Base-by-base conservation (phyloP, 306 rosid genomes). In the Trifolium repens region DNA sequence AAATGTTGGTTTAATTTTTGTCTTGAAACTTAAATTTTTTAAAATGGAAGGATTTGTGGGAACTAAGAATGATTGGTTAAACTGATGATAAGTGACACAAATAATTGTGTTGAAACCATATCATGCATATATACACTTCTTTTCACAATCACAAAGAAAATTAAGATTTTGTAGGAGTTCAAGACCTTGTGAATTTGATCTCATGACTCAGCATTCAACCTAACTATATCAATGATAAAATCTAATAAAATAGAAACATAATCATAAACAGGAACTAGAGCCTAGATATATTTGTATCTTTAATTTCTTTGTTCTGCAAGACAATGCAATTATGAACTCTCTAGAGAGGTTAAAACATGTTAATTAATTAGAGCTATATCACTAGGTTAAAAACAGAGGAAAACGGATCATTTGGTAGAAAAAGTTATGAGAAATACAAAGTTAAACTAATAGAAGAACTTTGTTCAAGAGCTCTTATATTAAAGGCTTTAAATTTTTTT, bases 191-290 rank as follows among this genome's bases (percentile, higher is more conserved):
- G 60, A 80, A 49, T 17, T 43, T 58, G 69, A 53, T 79, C 68
- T 69, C 55, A 39, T 47, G 84, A 77, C 80, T 83, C 87, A 84
- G 80, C 83, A 78, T 74, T 80, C 75, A 79, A 59, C 77, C 47
- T 75, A 57, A 58, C 75, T 60, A 68, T 85, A 67, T 55, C 63
- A 81, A 83, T 85, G 89, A 84, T 80, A 78, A 83, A 84, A 82
- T 74, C 58, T 69, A 61, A 57, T 35, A 82, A 82, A 86, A 83
- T 78, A 82, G 74, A 84, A 86, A 87, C 96, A 92, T n/a, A 83
- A 90, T 92, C 84, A 90, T 90, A 82, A 52, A 73, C 43, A 19
- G 32, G 72, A 40, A 35, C 35, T 11, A 66, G 53, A 40, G 34
- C 79, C 71, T 76, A 71, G 67, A 66, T 85, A 65, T 84, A 61